These are phyloP conservation scores for Lonicera japonica DNA, from an alignment of 129 eudicot species.

Conservation along the genomic window DNA sequence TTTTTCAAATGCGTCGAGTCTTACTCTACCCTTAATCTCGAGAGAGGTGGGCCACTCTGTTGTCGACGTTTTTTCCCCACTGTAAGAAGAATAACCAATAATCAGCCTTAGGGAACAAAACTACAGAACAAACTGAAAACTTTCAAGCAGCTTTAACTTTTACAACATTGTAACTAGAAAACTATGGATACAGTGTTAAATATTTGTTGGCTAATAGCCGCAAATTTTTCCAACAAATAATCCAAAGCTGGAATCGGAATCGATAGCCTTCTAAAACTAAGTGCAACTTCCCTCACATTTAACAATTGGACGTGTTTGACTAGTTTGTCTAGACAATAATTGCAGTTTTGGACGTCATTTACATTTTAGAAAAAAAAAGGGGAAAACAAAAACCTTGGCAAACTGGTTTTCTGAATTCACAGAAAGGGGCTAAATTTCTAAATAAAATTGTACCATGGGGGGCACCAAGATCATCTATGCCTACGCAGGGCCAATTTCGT, in stretches of 20 bases:
- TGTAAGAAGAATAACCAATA: constrained; percentile 17
- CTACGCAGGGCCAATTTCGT: too few species aligned
- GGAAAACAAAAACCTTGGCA: too few species aligned
- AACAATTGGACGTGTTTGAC: too few species aligned
- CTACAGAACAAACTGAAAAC: neutral
- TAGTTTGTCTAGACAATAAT: too few species aligned
- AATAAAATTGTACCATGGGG: too few species aligned
- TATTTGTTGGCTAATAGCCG: neutral
- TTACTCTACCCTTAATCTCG: constrained; percentile 86
- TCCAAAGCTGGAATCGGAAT: neutral
- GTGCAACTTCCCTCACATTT: neutral
- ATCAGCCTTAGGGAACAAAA: constrained; percentile 4
- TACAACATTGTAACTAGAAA: neutral
- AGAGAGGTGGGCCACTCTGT: constrained; percentile 69
- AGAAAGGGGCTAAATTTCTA: too few species aligned
- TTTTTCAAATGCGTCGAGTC: constrained; percentile 70
- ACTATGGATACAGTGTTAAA: neutral
- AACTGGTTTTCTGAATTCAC: too few species aligned
- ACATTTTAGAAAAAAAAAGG: too few species aligned
- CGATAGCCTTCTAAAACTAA: too few species aligned
- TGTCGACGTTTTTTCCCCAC: constrained; percentile 77
- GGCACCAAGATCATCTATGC: too few species aligned
- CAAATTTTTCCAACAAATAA: neutral
- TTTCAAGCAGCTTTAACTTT: neutral
- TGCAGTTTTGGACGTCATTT: too few species aligned